Conservation (phyloP, 106 monocot species). For the Hemerocallis citrina region DNA sequence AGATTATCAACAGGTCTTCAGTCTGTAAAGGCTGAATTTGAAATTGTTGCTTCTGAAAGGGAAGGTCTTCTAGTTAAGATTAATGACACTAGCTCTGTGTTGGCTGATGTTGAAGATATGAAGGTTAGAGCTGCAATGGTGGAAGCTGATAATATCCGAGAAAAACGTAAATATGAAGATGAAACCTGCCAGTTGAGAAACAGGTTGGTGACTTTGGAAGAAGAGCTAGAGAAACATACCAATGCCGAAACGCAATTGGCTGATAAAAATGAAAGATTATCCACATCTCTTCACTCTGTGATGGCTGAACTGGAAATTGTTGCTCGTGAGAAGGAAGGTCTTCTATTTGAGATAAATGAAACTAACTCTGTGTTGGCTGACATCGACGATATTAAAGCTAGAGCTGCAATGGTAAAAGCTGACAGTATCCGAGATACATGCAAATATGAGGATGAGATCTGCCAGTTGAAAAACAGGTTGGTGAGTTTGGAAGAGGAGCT, state of each 20-base stretch:
- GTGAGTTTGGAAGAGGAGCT: too few species aligned
- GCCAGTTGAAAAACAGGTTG: too few species aligned
- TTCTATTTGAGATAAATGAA: constrained; percentile 5
- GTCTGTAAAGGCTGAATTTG: constrained; percentile 23
- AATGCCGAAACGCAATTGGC: too few species aligned
- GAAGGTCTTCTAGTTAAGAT: constrained; percentile 12
- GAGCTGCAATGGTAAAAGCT: too few species aligned
- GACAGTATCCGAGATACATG: too few species aligned
- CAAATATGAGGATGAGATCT: too few species aligned
- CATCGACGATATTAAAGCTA: too few species aligned
- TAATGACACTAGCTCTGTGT: constrained; percentile 4
- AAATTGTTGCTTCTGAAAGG: constrained; percentile 18
- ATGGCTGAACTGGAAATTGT: constrained; percentile 24
- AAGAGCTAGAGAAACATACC: too few species aligned
- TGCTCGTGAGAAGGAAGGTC: too few species aligned
- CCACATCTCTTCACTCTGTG: constrained; percentile 3
- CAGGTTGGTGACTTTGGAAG: constrained; percentile 36
- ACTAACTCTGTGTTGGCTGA: neutral
- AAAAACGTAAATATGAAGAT: constrained; percentile 24
- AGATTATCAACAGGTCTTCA: constrained; percentile 21
- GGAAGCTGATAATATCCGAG: constrained; percentile 17
- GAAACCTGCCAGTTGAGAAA: constrained; percentile 31
- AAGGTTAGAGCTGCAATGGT: constrained; percentile 12
- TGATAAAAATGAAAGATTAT: too few species aligned
- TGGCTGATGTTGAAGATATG: constrained; percentile 17